Evolutionary conservation across 75 land plant species (phyloP), one percentile per base, ranked within the genome.

Genomic region (Isoetes taiwanensis): DNA sequence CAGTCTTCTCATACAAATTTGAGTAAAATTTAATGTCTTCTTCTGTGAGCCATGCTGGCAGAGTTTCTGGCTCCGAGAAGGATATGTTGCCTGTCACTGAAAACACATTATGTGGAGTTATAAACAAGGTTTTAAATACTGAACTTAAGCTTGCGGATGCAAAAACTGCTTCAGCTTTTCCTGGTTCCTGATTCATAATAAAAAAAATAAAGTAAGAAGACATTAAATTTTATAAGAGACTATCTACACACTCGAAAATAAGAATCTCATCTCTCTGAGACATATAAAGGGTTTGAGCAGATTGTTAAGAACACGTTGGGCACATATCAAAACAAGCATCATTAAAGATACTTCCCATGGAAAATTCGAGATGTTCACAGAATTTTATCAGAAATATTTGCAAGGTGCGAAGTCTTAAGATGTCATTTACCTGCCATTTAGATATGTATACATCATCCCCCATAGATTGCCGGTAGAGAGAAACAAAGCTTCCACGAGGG

Each of bases 31-130:
- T 32, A 32, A 52, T 20, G 10, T 63, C 64, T 2, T 52, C 64
- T 35, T 52, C 57, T 12, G 56, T 33, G 9, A 52, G 17, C 64
- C 64, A 63, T 0, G 64, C 19, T 2, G 64, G 64, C 2, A 61
- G 56, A 16, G 16, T 6, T 46, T 19, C 21, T 46, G 23, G n/a
- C 25, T 46, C 5, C 16, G 50, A 19, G 50, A 23, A 6, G 50
- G 50, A 6, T n/a, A n/a, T 46, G 50, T 46, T 23, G 16, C 25
- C 25, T 6, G 50, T 19, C 4, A 23, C 50, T 46, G 23, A 6
- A 9, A 37, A 9, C 14, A 9, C 38, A 6, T n/a, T 46, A 6
- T 4, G 8, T 19, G 6, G 4, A 19, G 50, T 19, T 46, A 16
- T 23, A 16, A 46, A 23, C 19, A 46, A 46, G 23, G 50, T 46